A percentile compares a stretch with the other conserved stretches of the same genome.
Evolutionary conservation across 1,139 yeast species (phyloP).

Genomic region (Saccharomyces hybrid): DNA sequence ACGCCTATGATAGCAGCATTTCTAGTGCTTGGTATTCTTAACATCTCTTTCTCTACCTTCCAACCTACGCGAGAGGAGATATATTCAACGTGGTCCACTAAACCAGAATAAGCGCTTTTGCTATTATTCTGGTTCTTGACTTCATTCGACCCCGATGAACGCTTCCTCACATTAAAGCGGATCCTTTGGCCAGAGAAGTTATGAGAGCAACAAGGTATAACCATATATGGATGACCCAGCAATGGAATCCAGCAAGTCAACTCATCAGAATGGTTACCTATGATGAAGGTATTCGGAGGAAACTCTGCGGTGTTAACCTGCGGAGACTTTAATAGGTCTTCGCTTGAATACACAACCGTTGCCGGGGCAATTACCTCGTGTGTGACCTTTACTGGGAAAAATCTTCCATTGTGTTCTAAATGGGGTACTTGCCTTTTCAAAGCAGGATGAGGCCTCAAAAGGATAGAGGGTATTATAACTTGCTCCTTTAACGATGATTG

Average conservation of each 20-base stretch:
- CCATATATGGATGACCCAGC: constrained; percentile 78
- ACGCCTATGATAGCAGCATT: constrained; percentile 84
- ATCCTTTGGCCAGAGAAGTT: constrained; percentile 67
- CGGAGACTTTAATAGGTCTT: constrained; percentile 45
- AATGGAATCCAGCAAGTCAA: constrained; percentile 94
- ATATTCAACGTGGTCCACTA: constrained; percentile 78
- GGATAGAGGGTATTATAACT: constrained; percentile 66
- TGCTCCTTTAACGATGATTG: constrained; percentile 59
- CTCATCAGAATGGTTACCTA: constrained; percentile 95
- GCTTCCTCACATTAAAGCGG: constrained; percentile 40
- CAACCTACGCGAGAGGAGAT: constrained; percentile 68
- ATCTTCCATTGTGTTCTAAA: constrained; percentile 49
- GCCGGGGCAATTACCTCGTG: constrained; percentile 33
- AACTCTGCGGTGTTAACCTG: constrained; percentile 62
- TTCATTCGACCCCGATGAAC: constrained; percentile 35
- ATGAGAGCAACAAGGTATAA: constrained; percentile 94
- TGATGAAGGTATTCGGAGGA: constrained; percentile 64
- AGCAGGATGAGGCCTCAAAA: constrained; percentile 63
- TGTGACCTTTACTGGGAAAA: constrained; percentile 47
- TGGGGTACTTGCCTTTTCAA: constrained; percentile 48
- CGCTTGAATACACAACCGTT: constrained; percentile 30
- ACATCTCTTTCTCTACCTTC: constrained; percentile 77
- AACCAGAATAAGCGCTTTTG: constrained; percentile 67
- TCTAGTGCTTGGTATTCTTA: constrained; percentile 90
- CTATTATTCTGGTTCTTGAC: constrained; percentile 24